Evolutionary conservation across 345 rosid species (phyloP).

Genomic region (Salix brachista): DNA sequence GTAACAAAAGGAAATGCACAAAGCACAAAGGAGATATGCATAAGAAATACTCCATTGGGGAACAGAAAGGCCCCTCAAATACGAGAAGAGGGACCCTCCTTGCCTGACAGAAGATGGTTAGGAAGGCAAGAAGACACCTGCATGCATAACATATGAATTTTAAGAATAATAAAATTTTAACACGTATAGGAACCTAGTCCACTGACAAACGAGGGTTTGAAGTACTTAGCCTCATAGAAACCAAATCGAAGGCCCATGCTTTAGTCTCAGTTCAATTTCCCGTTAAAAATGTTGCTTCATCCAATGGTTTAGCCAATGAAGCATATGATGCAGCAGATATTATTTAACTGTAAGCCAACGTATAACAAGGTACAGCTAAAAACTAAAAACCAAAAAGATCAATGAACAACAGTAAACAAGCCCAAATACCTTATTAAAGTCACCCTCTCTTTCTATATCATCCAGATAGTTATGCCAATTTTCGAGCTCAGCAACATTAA

Average conservation of each 20-base stretch:
- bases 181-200: slow-evolving; percentile 69
- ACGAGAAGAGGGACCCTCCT: slow-evolving; percentile 90
- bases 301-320: slow-evolving; percentile 98
- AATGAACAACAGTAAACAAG: slow-evolving; percentile 33
- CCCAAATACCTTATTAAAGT: slow-evolving; percentile 81
- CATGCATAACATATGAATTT: slow-evolving; percentile 92
- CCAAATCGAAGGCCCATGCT: slow-evolving; percentile 87
- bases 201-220: slow-evolving; percentile 73
- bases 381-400: slow-evolving; percentile 43
- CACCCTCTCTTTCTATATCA: slow-evolving; percentile 74
- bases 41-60: slow-evolving; percentile 79
- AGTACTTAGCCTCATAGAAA: slow-evolving; percentile 95
- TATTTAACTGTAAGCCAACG: slow-evolving; percentile 85
- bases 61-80: slow-evolving; percentile 87
- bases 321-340: slow-evolving; percentile 92
- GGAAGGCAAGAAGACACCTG: slow-evolving; percentile 93
- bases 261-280: slow-evolving; percentile 96
- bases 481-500: slow-evolving; percentile 83
- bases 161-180: slow-evolving; percentile 50
- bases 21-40: slow-evolving; percentile 71
- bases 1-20: slow-evolving; percentile 33
- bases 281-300: slow-evolving; percentile 89
- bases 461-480: slow-evolving; percentile 94
- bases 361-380: slow-evolving; percentile 54
- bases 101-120: slow-evolving; percentile 93